Evolutionary conservation across 805 yeast species (phyloP), one percentile per base, ranked within the genome.

Genomic region (Spathaspora boniae): DNA sequence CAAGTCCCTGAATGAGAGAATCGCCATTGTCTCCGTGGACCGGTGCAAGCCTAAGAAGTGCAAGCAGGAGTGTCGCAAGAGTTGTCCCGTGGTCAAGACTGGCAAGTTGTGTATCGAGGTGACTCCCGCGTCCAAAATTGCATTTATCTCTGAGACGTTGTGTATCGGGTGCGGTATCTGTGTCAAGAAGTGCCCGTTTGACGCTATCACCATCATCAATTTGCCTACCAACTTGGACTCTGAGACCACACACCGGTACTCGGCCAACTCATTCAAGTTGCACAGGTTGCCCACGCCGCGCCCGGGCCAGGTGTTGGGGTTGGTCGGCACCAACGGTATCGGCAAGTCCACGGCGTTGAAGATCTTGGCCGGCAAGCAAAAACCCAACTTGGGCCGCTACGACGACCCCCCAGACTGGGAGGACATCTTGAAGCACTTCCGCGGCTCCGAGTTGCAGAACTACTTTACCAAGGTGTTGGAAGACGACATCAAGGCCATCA

Each of bases 91-190:
- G 26, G 98, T 93, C 40, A 84, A 93, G 60, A 91, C 98, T 2
- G 98, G 98, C 40, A 93, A 89, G 61, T 76, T 89, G 43, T 93
- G 98, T 81, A 93, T 93, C 54, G 98, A 93, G 65, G 98, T 93
- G 31, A 67, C 86, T 0, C 96, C 98, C 44, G 75, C 81, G 15
- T 78, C 85, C 42, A 93, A 93, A 58, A 86, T 93, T 55, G 96
- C 98, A 11, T 93, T 89, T 61, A 86, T 93, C 40, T 86, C 96
- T 12, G 98, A 93, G 60, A 86, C 70, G 26, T 70, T 93, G 57
- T 93, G 98, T 75, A 91, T 93, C 52, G 98, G 98, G 60, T 93
- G 98, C 74, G 98, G 98, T 88, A 93, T 93, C 51, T 93, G 98
- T 76, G 96, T 89, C 35, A 93, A 93, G 65, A 93, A 88, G 61